Evolutionary conservation across 2,329 filamentous ascomycete species (phyloP), one percentile per base, ranked within the genome.

Genomic region (Fusarium algeriense): DNA sequence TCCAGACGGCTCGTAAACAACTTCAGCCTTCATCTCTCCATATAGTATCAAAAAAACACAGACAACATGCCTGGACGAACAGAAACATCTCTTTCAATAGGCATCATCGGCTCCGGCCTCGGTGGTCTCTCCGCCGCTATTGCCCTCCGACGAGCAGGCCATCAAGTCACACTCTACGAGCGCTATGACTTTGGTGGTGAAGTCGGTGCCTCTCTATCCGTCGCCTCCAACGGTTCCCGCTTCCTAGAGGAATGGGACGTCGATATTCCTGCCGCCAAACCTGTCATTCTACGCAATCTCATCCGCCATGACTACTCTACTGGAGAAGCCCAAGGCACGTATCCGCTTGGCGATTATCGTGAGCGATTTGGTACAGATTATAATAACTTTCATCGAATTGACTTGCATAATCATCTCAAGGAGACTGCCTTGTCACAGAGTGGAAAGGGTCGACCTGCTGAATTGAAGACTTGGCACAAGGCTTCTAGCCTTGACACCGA

Each of bases 171-270:
- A 4, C 60, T 71, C 6, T 91, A 91, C 71, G 89, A 90, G 74
- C 85, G 85, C 34, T 82, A 84, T 37, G 87, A 91, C 78, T 91
- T 87, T 67, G 88, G 85, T 2, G 88, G 88, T 14, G 89, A 91
- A 76, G 88, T 89, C 2, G 89, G 89, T 12, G 88, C 88, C 2
- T 89, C 88, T 5, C 83, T 90, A 5, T 88, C 85, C 4, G 90
- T 88, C 65, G 89, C 89, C 5, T 88, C 89, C 4, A 91, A 91
- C 54, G 89, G 89, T 3, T 89, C 89, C 3, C 83, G 86, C 37
- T 91, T 88, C 88, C 78, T 91, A 7, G 84, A 89, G 61, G 86
- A 90, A 75, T 91, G 89, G 89, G 83, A 79, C 89, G 45, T 66
- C 7, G 55, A 66, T 23, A 67, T 67, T 14, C 53, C 62, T 9